Evolutionary conservation across 257 asterid species (phyloP).

Genomic region (Primulina eburnea): DNA sequence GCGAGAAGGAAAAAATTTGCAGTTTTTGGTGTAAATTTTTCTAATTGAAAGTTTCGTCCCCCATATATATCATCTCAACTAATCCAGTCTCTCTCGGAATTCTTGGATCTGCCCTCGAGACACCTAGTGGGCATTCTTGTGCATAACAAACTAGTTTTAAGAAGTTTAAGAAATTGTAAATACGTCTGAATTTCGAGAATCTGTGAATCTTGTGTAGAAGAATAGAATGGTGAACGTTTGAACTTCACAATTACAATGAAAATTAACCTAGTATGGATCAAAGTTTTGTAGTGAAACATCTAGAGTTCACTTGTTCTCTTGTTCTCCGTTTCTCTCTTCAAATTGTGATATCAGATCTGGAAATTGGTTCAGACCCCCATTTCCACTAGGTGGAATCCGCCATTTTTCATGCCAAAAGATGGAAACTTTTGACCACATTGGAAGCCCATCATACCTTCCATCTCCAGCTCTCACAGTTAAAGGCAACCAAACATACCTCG

Average conservation of each 20-base stretch:
- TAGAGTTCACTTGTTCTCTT: not conserved
- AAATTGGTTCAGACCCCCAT: not conserved
- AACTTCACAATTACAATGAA: not conserved
- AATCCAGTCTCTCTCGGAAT: too few species aligned
- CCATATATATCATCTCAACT: too few species aligned
- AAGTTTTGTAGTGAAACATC: not conserved
- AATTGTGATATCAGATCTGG: not conserved
- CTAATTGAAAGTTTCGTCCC: not conserved
- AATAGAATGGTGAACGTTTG: not conserved
- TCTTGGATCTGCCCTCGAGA: not conserved
- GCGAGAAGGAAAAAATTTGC: too few species aligned
- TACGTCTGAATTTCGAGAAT: not conserved
- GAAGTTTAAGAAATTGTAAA: not conserved
- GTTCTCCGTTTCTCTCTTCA: not conserved
- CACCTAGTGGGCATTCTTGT: not conserved
- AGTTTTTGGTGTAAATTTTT: not conserved
- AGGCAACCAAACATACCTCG: conserved; percentile 48
- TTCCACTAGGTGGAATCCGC: conserved; percentile 26
- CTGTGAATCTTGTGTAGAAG: not conserved
- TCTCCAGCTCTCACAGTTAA: conserved; percentile 28
- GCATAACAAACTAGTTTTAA: not conserved
- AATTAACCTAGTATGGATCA: not conserved
- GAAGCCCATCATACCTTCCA: conserved; percentile 3
- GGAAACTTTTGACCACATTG: conserved; percentile 31
- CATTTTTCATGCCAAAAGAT: conserved; percentile 50